Conservation (phyloP, 805 yeast genomes). For the Ogataea allantospora region DNA sequence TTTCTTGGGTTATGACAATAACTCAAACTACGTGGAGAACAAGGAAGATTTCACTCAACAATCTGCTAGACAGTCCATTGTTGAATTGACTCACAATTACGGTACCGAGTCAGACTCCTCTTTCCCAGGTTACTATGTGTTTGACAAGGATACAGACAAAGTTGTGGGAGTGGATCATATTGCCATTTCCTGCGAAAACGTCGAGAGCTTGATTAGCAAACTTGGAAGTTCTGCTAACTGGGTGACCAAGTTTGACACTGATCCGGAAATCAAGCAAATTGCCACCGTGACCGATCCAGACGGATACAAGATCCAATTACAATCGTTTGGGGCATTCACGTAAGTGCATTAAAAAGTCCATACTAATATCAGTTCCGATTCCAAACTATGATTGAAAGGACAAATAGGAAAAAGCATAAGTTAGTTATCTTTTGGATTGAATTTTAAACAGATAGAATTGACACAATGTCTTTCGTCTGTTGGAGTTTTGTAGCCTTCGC, state of each 20-base stretch:
- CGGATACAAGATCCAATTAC: conserved; percentile 78
- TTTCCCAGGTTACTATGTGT: conserved; percentile 75
- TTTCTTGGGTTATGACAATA: conserved; percentile 73
- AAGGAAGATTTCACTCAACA: conserved; percentile 35
- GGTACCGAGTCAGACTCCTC: conserved; percentile 83
- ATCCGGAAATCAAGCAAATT: conserved; percentile 54
- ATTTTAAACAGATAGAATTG: conserved; percentile 78
- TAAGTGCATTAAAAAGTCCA: conserved; percentile 2
- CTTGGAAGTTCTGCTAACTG: conserved; percentile 52
- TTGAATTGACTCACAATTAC: conserved; percentile 94
- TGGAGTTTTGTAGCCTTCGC: conserved; percentile 87
- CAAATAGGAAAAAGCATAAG: too few species aligned
- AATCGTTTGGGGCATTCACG: conserved; percentile 29
- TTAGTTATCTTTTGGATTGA: conserved; percentile 28
- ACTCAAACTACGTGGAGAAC: conserved; percentile 42
- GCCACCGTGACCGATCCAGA: conserved; percentile 89
- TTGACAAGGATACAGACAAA: conserved; percentile 50
- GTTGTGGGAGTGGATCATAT: conserved; percentile 87
- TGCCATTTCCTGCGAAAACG: conserved; percentile 66
- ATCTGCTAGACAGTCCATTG: conserved; percentile 58
- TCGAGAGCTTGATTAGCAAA: conserved; percentile 53
- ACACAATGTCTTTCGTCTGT: conserved; percentile 95
- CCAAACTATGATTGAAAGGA: conserved; percentile 15
- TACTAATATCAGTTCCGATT: conserved; percentile 12
- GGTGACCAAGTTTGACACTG: conserved; percentile 50